Evolutionary conservation across 176 grass and related monocot species (phyloP), one percentile per base, ranked within the genome.

Genomic region (Phoenix dactylifera): DNA sequence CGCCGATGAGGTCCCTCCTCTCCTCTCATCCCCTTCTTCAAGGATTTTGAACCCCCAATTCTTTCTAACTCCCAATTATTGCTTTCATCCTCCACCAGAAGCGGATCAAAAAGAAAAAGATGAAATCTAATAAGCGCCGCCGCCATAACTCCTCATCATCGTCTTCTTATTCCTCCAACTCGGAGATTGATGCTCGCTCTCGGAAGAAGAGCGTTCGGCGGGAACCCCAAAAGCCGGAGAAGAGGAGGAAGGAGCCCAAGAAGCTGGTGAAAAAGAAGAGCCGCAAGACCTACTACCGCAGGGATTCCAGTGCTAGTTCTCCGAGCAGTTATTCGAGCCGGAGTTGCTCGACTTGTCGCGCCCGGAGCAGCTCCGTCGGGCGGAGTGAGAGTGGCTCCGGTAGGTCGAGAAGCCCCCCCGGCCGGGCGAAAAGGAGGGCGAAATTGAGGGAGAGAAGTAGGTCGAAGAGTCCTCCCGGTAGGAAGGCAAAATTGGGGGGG

Each of bases 401-500:
- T 44, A 44, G 20, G 17, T 68, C 65, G 25, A 22, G 65, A 28
- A 68, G 52, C 18, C 52, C 65, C 2, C 17, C 25, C 20, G 23
- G 25, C 18, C 32, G 7, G 4, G 24, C 16, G 24, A 52, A 53
- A 6, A 5, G n/a, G 18, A 68, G 24, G 25, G n/a, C n/a, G 7
- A 22, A 52, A 5, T 55, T 26, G 15, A 14, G 65, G 52, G 65
- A 28, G 7, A 56, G 65, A 55, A 56, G 65, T 23, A 25, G 65
- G n/a, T 44, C 35, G 10, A 86, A 60, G 76, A 75, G 69, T 55
- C 50, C 53, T 30, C 56, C 67, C 72, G 39, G 18, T 54, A 75
- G 12, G 60, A 88, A 64, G 74, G 70, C 51, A 24, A 82, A 71
- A 12, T 62, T 9, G 14, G 88, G 72, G 61, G 73, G 68, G 26